Base-by-base conservation (phyloP, 1,284 basidiomycete genomes). In the Phylloboletellus chloephorus region DNA sequence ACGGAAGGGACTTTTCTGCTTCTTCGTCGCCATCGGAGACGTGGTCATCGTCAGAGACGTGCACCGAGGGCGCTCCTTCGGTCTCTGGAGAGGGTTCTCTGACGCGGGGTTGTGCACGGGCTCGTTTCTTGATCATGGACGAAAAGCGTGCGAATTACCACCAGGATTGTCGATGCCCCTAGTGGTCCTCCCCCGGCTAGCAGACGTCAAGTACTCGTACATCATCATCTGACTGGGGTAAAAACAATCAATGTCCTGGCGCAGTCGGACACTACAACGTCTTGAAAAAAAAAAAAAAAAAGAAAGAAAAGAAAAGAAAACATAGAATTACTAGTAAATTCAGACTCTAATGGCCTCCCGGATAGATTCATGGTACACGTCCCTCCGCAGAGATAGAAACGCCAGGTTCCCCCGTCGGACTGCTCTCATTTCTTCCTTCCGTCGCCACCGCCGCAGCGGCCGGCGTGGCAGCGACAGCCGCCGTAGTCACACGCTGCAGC, bases 41-140 rank as follows among this genome's bases (percentile, higher is more conserved):
- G 11, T 31, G 3, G 19, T 53, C 43, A 23, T 10, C 20, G 10
- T 43, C 55, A 15, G 56, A 51, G n/a, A 41, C 38, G 4, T 43
- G 37, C 4, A 47, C 13, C 11, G 50, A 54, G 16, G 38, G 21
- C 5, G 31, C 32, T 4, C 50, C 47, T 19, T 64, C 54, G 4
- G 59, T 53, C n/a, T 66, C 67, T 10, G 43, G 47, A 0, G 65
- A 65, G 8, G 43, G 51, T 41, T 65, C 62, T 25, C 73, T 61
- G n/a, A 60, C 43, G 21, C 54, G 56, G 3, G 61, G 56, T 30
- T 63, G 65, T 16, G 74, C 72, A 23, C 74, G 65, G 33, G 51
- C 65, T 20, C 73, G 72, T 58, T 65, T 73, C 60, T 67, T 76
- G 55, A 75, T 70, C 68, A 76, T 72, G 56, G 44, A 23, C 10